Evolutionary conservation across 306 rosid species (phyloP), one percentile per base, ranked within the genome.

Genomic region (Glycyrrhiza uralensis): DNA sequence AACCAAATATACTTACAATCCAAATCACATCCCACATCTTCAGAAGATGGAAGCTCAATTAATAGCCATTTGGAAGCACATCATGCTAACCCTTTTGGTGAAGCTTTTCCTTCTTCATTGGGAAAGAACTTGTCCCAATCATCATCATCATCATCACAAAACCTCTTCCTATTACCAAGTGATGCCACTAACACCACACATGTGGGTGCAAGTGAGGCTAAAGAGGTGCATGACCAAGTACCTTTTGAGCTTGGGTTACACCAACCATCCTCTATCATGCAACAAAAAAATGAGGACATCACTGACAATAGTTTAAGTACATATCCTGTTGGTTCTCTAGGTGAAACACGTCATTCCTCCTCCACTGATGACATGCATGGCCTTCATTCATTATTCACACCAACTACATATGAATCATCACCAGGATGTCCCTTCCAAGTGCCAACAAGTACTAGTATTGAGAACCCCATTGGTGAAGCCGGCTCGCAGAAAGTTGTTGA

Each of bases 21-120:
- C 19, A 64, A 79, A 19, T 32, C 29, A 2, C 44, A 69, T 2
- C 36, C 33, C 29, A 44, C 52, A 15, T 9, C 57, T 7, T 51
- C 50, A 30, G 45, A 71, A 52, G 36, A 63, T 28, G 32, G 58
- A 57, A 68, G 45, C 26, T 44, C 36, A 52, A 14, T 24, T 38
- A 20, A 47, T 18, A 49, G 7, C 20, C 73, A 71, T 28, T 20
- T 28, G 29, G 62, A 9, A 50, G 32, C 66, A 58, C 24, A 32
- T 41, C 11, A 33, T 47, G 28, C 46, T 33, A 49, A 49, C 38
- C 50, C 58, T 79, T 66, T 68, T 68, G 70, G 33, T 58, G 81
- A 68, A 12, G 7, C 58, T 33, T 9, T 57, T 68, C 39, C 20
- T 67, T 45, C 60, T 55, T 20, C 38, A 15, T 55, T 54, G 1